Percentiles rank a stretch among this genome's conserved stretches.
Conservation (phyloP, 2,329 filamentous ascomycete species). For the Exutisphaerella laricina region DNA sequence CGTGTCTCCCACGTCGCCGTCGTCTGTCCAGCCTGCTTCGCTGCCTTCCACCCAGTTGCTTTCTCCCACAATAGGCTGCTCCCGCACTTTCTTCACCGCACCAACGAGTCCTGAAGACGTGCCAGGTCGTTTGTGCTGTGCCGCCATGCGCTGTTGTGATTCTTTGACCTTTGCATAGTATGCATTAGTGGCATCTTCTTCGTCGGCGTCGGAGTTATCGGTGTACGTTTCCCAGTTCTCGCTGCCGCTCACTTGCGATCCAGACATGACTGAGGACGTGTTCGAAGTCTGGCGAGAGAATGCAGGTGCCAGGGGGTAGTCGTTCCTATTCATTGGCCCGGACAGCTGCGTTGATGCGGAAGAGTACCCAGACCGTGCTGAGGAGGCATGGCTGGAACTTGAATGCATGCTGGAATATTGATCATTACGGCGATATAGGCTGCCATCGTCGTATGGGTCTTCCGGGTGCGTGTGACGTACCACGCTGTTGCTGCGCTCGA, state of each 20-base stretch:
- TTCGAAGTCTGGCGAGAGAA: conserved; percentile 31
- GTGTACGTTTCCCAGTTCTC: conserved; percentile 99
- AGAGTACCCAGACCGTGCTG: conserved; percentile 13
- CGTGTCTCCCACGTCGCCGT: conserved; percentile 31
- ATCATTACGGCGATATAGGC: conserved; percentile 21
- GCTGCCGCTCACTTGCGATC: conserved; percentile 50
- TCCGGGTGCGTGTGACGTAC: conserved; percentile 63
- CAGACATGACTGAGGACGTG: conserved; percentile 33
- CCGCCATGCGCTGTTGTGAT: conserved; percentile 52
- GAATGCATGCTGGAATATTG: conserved; percentile 20
- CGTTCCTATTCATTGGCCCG: conserved; percentile 25
- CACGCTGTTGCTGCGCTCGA: conserved; percentile 52
- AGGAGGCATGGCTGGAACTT: conserved; percentile 8
- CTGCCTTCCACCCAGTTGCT: conserved; percentile 26
- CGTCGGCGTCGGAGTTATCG: conserved; percentile 46
- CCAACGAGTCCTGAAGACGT: conserved; percentile 13
- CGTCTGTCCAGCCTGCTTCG: conserved; percentile 35
- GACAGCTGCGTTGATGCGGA: conserved; percentile 25
- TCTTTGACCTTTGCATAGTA: conserved; percentile 70
- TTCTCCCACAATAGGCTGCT: conserved; percentile 26
- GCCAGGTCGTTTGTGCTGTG: conserved; percentile 20
- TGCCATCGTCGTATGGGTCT: conserved; percentile 72
- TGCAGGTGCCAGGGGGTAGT: conserved; percentile 28
- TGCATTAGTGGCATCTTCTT: conserved; percentile 64
- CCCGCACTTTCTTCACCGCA: conserved; percentile 24